These are phyloP conservation scores for Vitis hybrid DNA, from an alignment of 177 flowering plant genomes.

Conservation along the genomic window DNA sequence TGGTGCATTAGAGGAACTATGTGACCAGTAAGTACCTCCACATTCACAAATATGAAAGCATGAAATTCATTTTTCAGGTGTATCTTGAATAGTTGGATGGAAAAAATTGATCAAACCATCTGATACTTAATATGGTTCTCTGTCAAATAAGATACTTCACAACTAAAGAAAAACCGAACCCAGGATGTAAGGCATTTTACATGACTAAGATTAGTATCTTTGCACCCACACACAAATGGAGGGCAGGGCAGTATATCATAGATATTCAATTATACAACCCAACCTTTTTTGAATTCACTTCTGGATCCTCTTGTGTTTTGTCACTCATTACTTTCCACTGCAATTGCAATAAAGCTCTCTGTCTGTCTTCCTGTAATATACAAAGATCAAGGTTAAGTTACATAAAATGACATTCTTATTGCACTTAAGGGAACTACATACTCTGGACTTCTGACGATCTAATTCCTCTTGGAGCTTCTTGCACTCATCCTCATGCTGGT, in stretches of 20 bases:
- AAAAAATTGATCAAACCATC: too few relatives aligned
- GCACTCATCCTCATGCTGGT: constrained; percentile 78
- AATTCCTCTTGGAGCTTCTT: constrained; percentile 73
- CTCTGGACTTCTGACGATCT: constrained; percentile 76
- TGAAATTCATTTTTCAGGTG: too few relatives aligned
- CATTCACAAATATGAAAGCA: too few relatives aligned
- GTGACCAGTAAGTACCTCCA: too few relatives aligned
- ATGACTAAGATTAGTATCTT: too few relatives aligned
- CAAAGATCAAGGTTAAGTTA: constrained; percentile 7
- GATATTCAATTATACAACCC: not conserved
- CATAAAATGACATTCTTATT: not conserved
- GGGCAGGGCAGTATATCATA: not conserved
- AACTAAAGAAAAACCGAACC: too few relatives aligned
- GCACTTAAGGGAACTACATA: constrained; percentile 20
- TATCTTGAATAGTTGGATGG: too few relatives aligned
- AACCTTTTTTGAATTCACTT: constrained; percentile 84
- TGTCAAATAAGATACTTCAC: too few relatives aligned
- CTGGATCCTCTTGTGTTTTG: constrained; percentile 77
- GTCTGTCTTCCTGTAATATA: constrained; percentile 79
- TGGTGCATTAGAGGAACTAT: too few relatives aligned
- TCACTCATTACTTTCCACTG: constrained; percentile 92
- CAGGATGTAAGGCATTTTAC: too few relatives aligned
- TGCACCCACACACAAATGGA: too few relatives aligned
- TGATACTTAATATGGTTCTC: too few relatives aligned
- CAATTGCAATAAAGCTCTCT: constrained; percentile 80